Conservation (phyloP, 352 stramenopile genomes). For the Phytophthora hybrid region DNA sequence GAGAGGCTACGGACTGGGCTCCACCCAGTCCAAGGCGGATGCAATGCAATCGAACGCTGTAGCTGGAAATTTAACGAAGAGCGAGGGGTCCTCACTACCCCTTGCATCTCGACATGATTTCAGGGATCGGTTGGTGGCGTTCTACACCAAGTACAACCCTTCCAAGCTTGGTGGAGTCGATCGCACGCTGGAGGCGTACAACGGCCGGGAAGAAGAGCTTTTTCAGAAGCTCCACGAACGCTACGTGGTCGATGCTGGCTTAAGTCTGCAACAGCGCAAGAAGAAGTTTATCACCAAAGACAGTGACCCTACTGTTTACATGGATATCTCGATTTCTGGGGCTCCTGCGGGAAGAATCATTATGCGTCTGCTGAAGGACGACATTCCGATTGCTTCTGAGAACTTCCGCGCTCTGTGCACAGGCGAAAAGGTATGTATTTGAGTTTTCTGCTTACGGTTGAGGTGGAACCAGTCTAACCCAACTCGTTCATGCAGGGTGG, state of each 20-base stretch:
- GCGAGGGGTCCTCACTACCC: neutral
- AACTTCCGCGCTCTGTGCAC: slow-evolving; percentile 94
- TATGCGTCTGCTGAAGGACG: slow-evolving; percentile 95
- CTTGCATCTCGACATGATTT: slow-evolving; percentile 18
- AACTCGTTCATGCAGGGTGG: slow-evolving; percentile 19
- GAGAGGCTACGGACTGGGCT: slow-evolving; percentile 60
- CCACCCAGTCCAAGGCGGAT: slow-evolving; percentile 17
- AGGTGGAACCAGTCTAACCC: neutral
- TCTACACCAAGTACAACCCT: slow-evolving; percentile 81
- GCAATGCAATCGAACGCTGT: neutral
- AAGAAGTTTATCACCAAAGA: slow-evolving; percentile 59
- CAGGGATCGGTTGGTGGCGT: slow-evolving; percentile 55
- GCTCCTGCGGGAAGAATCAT: slow-evolving; percentile 90
- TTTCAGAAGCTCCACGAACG: slow-evolving; percentile 75
- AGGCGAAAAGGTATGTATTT: slow-evolving; percentile 65
- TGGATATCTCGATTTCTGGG: slow-evolving; percentile 93
- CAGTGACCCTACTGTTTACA: slow-evolving; percentile 93
- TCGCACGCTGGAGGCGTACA: slow-evolving; percentile 63
- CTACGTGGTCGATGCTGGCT: slow-evolving; percentile 50
- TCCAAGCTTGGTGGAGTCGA: slow-evolving; percentile 60
- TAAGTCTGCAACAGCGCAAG: slow-evolving; percentile 55
- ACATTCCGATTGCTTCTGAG: slow-evolving; percentile 94
- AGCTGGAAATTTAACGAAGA: neutral
- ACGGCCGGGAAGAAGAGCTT: slow-evolving; percentile 69
- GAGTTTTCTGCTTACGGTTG: neutral